phyloP scores from a whole-genome alignment of 495 filamentous ascomycete species.

The Penicillium paradoxum region DNA sequence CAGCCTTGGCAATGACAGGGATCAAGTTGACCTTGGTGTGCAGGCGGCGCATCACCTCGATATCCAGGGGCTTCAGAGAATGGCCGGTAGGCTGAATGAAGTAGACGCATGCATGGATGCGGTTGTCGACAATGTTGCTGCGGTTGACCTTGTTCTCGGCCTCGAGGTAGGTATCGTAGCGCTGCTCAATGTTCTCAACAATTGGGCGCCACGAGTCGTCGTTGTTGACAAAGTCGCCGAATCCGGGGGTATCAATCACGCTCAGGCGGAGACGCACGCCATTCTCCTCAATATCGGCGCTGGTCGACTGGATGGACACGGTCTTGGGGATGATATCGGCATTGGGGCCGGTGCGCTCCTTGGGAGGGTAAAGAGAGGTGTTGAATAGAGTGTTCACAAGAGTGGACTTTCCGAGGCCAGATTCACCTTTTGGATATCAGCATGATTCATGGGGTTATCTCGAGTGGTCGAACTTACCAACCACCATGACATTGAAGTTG shows the following conservation, averaged over 20 bases:
- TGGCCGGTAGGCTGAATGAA: slow-evolving; percentile 99
- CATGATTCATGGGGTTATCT: slow-evolving; percentile 20
- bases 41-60: slow-evolving; percentile 97
- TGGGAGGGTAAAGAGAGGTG: slow-evolving; percentile 96
- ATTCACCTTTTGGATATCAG: slow-evolving; percentile 68
- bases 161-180: slow-evolving; percentile 96
- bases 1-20: slow-evolving; percentile 96
- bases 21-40: slow-evolving; percentile 99
- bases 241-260: slow-evolving; percentile 96
- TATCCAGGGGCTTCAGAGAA: slow-evolving; percentile 98
- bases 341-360: slow-evolving; percentile 93
- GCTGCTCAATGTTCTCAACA: slow-evolving; percentile 98
- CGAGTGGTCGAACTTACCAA: slow-evolving; percentile 58
- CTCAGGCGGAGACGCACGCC: slow-evolving; percentile 95
- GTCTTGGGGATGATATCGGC: slow-evolving; percentile 99
- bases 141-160: slow-evolving; percentile 99
- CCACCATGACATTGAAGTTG: slow-evolving; percentile 99
- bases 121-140: slow-evolving; percentile 98
- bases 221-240: slow-evolving; percentile 99
- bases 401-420: slow-evolving; percentile 96
- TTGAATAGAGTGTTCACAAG: slow-evolving; percentile 99
- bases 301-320: slow-evolving; percentile 96
- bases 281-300: slow-evolving; percentile 98
- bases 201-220: slow-evolving; percentile 99
- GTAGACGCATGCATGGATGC: slow-evolving; percentile 97